Evolutionary conservation across 768 basidiomycete species (phyloP), one percentile per base, ranked within the genome.

Genomic region (Kwoniella bestiolae): DNA sequence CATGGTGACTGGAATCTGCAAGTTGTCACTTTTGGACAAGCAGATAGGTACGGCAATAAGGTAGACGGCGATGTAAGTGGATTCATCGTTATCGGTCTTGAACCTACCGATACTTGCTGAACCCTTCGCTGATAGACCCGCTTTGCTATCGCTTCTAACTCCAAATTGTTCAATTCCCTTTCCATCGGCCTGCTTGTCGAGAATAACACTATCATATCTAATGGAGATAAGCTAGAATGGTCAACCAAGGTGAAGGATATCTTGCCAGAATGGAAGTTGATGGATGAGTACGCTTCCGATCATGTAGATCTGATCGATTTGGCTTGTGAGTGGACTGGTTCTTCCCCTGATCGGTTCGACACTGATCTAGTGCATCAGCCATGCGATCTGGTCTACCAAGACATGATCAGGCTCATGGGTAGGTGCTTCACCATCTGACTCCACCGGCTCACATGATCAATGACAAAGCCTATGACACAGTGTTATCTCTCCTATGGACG

Each of bases 91-190:
- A 7, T n/a, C 14, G 38, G 12, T 8, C 57, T 38, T 29, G 21
- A 41, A 31, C 44, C n/a, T n/a, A n/a, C n/a, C n/a, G n/a, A n/a
- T 57, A 46, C 16, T 9, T 28, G 32, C 31, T 28, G 45, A 41
- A 31, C 14, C 5, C 2, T 38, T 14, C 16, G 9, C 28, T 56
- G n/a, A 45, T 53, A 76, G 77, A 69, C 76, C 2, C 59, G 70
- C 12, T 74, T 76, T 58, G 44, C 62, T 8, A 77, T 81, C 51
- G 80, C 75, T 1, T 77, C 75, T 25, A 79, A 75, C 52, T 76
- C 76, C 1, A 81, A 81, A 61, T 62, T 79, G 9, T 78, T 81
- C 60, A 69, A 70, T 0, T 65, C 69, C 0, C 29, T 76, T 5
- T 52, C 74, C 1, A 35, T 75, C 9, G 76, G 75, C 2, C 53